Conservation (phyloP, 352 stramenopile species). For the Chrysophaeum taylorii region DNA sequence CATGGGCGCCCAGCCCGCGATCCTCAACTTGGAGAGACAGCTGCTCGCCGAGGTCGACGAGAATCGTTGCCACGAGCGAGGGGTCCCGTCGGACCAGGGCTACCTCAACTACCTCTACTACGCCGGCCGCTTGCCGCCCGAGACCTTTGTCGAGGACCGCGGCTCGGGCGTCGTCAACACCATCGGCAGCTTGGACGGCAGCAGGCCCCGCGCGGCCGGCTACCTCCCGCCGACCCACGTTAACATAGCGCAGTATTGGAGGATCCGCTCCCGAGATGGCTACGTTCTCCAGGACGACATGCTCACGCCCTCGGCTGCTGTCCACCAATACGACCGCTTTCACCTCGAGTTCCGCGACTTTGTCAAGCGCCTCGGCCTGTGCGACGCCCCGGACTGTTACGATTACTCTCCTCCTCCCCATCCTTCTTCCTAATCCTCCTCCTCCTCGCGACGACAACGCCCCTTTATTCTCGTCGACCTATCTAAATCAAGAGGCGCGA, state of each 20-base stretch:
- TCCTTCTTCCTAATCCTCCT: too few species aligned
- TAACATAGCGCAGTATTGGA: slow-evolving; percentile 1
- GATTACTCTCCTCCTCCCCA: too few species aligned
- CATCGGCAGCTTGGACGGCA: neutral
- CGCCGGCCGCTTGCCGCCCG: neutral
- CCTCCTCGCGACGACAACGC: too few species aligned
- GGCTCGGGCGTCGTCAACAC: slow-evolving; percentile 8
- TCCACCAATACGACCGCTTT: slow-evolving; percentile 8
- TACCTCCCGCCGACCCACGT: slow-evolving; percentile 6
- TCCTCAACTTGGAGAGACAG: neutral
- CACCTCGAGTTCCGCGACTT: neutral
- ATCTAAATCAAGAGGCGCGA: too few species aligned
- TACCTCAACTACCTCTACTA: slow-evolving; percentile 13
- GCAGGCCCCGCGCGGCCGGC: neutral
- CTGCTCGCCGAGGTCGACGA: neutral
- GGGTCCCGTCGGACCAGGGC: neutral
- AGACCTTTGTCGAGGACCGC: neutral
- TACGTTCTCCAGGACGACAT: slow-evolving; percentile 1
- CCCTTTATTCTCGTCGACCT: too few species aligned
- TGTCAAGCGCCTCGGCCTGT: neutral
- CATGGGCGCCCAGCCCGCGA: slow-evolving; percentile 9
- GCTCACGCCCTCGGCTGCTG: neutral
- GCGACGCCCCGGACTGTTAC: neutral
- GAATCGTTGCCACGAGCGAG: neutral
- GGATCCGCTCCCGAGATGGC: neutral